A percentile compares a stretch with the other conserved stretches of the same genome.
phyloP scores from a whole-genome alignment of 1,284 basidiomycete genomes.

The Microbotryum intermedium region DNA sequence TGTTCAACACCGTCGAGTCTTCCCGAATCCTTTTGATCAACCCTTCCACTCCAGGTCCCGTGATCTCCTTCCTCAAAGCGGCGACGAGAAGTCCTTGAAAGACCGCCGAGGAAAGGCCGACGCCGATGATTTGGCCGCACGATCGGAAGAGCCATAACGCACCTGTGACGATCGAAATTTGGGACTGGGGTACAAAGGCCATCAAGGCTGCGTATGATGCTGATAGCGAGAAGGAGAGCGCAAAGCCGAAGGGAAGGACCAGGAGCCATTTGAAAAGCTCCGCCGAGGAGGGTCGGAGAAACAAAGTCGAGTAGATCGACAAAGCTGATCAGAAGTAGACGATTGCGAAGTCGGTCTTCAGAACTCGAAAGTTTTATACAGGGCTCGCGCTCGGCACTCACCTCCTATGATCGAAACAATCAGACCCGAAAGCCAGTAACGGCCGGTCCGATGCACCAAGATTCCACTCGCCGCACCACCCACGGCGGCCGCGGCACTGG shows the following conservation, averaged over 20 bases:
- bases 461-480: no score
- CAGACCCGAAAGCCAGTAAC: background rate
- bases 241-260: conserved; percentile 46
- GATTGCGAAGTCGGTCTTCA: no score
- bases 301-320: no score
- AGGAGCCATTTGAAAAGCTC: background rate
- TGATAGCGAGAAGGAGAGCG: no score
- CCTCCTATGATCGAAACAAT: background rate
- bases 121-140: conserved; percentile 69
- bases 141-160: conserved; percentile 65
- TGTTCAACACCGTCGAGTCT: no score
- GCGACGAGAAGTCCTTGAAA: conserved; percentile 44
- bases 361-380: no score
- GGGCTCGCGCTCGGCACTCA: background rate
- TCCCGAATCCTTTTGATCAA: no score
- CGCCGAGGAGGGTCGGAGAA: background rate
- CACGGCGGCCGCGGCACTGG: conserved; percentile 41
- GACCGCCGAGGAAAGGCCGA: conserved; percentile 56
- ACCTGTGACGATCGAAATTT: conserved; percentile 56
- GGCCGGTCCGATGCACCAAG: no score
- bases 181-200: background rate
- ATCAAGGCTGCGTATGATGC: no score
- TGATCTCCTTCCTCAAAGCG: conserved; percentile 56
- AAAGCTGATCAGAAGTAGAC: no score
- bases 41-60: conserved; percentile 47